These are phyloP conservation scores for Hymenoscyphus fraxineus DNA, from an alignment of 2,329 filamentous ascomycete genomes.

Conservation along the genomic window DNA sequence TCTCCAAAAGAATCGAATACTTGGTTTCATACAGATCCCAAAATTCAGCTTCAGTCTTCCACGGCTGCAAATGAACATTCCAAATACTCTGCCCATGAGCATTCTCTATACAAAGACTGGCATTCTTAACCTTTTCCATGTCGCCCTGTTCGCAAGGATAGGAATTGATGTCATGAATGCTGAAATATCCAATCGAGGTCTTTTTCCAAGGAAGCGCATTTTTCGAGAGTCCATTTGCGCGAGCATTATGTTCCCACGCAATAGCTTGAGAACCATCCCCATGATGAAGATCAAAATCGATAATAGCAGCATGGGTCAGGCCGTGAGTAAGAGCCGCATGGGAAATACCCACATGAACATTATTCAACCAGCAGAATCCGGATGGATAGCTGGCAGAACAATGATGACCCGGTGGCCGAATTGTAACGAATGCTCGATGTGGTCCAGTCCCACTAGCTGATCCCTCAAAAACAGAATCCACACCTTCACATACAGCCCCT, in stretches of 20 bases:
- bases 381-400: conserved; percentile 87
- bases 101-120: conserved; percentile 90
- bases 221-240: conserved; percentile 59
- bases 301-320: conserved; percentile 87
- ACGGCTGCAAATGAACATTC: conserved; percentile 91
- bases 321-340: conserved; percentile 81
- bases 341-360: conserved; percentile 94
- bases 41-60: conserved; percentile 79
- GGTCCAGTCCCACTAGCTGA: conserved; percentile 47
- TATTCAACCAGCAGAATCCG: conserved; percentile 98
- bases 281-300: conserved; percentile 84
- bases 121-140: conserved; percentile 86
- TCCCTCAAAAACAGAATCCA: conserved; percentile 75
- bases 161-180: conserved; percentile 96
- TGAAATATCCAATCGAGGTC: conserved; percentile 90
- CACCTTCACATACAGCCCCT: conserved; percentile 88
- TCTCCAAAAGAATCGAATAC: conserved; percentile 74
- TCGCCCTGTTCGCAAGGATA: conserved; percentile 96
- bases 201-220: conserved; percentile 76
- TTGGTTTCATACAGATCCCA: conserved; percentile 81
- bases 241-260: conserved; percentile 82
- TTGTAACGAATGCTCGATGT: conserved; percentile 81
- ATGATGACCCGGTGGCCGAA: conserved; percentile 91
- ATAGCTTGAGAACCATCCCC: conserved; percentile 95
- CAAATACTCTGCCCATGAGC: conserved; percentile 92